A percentile compares a stretch with the other conserved stretches of the same genome.
These are phyloP conservation scores for Vigna nakashimae DNA, from an alignment of 306 rosid species.

Conservation along the genomic window DNA sequence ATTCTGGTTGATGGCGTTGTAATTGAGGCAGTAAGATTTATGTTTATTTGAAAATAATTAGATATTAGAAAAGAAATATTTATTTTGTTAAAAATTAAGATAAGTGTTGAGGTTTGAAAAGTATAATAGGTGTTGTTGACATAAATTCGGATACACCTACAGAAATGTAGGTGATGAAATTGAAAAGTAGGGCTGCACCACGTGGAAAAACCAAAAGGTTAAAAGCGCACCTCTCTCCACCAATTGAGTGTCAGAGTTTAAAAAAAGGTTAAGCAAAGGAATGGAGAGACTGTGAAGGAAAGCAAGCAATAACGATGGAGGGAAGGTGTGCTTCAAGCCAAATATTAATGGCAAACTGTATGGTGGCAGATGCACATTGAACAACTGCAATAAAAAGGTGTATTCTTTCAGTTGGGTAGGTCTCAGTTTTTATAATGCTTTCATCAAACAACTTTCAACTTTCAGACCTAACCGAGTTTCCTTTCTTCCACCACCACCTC, in stretches of 20 bases:
- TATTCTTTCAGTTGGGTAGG: conserved; percentile 79
- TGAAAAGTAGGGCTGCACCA: conserved; percentile 48
- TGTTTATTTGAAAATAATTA: not conserved
- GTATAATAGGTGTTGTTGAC: not conserved
- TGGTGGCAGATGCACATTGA: conserved; percentile 82
- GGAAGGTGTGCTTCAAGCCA: conserved; percentile 30
- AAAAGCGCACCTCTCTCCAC: not conserved
- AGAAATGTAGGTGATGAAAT: conserved; percentile 34
- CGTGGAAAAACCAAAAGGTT: conserved; percentile 53
- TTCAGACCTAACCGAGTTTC: conserved; percentile 2
- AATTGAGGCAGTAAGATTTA: not conserved
- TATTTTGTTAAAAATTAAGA: not conserved
- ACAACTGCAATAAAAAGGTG: conserved; percentile 63
- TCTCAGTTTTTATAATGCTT: conserved; percentile 59
- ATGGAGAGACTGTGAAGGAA: conserved; percentile 63
- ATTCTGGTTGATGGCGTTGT: too few relatives aligned
- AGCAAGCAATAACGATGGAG: conserved; percentile 42
- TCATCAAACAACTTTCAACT: conserved; percentile 35
- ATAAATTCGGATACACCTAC: conserved; percentile 35
- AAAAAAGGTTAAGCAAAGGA: conserved; percentile 40
- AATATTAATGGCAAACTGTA: conserved; percentile 61
- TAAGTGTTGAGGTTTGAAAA: not conserved
- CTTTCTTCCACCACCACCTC: not conserved
- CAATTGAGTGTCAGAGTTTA: conserved; percentile 42
- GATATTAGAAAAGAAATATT: too few relatives aligned